Evolutionary conservation across 768 basidiomycete genomes (phyloP).

Genomic region (Leccinum truebloodii): DNA sequence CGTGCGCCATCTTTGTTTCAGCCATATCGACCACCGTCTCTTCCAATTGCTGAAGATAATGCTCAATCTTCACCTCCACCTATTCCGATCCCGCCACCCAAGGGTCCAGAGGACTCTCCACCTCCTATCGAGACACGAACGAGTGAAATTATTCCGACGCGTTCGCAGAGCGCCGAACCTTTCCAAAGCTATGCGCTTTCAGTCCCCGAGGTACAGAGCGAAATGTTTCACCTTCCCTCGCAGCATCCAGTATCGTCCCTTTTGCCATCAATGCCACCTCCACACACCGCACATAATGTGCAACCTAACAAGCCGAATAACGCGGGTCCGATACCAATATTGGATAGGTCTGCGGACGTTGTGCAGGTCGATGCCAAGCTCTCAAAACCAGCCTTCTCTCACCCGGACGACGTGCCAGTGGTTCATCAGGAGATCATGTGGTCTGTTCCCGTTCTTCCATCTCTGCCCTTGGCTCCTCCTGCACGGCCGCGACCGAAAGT

Average conservation of each 20-base stretch:
- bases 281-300: slow-evolving; percentile 5
- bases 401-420: slow-evolving; percentile 8
- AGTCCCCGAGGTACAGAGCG: slow-evolving; percentile 21
- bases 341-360: background rate
- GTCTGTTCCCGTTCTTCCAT: slow-evolving; percentile 7
- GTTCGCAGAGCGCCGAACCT: slow-evolving; percentile 12
- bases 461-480: slow-evolving; percentile 10
- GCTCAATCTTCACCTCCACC: slow-evolving; percentile 31
- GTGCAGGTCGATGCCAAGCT: slow-evolving; percentile 10
- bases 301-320: slow-evolving; percentile 11
- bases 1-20: slow-evolving; percentile 27
- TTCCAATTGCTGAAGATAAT: slow-evolving; percentile 14
- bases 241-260: slow-evolving; percentile 1
- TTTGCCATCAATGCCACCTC: slow-evolving; percentile 1
- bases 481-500: slow-evolving; percentile 26
- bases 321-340: background rate
- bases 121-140: slow-evolving; percentile 25
- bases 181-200: slow-evolving; percentile 2
- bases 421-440: slow-evolving; percentile 16
- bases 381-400: slow-evolving; percentile 5
- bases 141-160: slow-evolving; percentile 28
- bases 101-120: slow-evolving; percentile 23
- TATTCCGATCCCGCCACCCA: slow-evolving; percentile 31
- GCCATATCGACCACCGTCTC: slow-evolving; percentile 25
- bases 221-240: slow-evolving; percentile 27